Evolutionary conservation across 768 basidiomycete species (phyloP).

Genomic region (Lactarius hatsudake): DNA sequence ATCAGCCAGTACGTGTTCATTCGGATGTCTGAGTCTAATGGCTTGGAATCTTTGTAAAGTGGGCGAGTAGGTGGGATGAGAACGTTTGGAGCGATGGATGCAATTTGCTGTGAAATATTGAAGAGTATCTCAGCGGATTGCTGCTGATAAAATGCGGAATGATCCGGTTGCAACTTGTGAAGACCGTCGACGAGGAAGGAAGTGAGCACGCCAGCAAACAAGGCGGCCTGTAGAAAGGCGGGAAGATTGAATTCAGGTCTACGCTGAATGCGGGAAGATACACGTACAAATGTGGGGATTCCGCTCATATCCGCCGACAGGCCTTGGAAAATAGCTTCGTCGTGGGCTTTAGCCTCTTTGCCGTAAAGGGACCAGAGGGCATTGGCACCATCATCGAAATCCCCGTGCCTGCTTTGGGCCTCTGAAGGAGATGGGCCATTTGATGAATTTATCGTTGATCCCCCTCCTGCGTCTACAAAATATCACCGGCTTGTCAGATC

Average conservation of each 20-base stretch:
- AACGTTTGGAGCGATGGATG: neutral
- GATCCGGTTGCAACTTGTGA: neutral
- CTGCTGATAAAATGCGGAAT: neutral
- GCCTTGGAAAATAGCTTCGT: neutral
- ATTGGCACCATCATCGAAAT: conserved; percentile 14
- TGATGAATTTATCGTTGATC: neutral
- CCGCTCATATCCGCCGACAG: conserved; percentile 1
- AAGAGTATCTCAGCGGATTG: neutral
- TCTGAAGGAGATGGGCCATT: neutral
- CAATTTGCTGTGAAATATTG: conserved; percentile 7
- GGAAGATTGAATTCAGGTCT: neutral
- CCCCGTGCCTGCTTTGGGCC: neutral
- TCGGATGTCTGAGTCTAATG: too few relatives aligned
- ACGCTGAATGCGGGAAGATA: rapidly evolving
- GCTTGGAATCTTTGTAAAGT: neutral
- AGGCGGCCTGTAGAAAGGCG: conserved; percentile 2
- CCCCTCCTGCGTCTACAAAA: neutral
- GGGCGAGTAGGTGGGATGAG: neutral
- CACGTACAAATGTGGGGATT: neutral
- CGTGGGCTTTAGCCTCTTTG: neutral
- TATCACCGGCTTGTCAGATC: neutral
- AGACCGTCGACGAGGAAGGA: neutral
- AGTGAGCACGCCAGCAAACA: conserved; percentile 11
- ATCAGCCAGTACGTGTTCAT: too few relatives aligned
- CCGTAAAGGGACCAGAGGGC: conserved; percentile 5